Evolutionary conservation across 192 early-diverging fungal genomes (phyloP).

Genomic region (Linnemannia hyalina): DNA sequence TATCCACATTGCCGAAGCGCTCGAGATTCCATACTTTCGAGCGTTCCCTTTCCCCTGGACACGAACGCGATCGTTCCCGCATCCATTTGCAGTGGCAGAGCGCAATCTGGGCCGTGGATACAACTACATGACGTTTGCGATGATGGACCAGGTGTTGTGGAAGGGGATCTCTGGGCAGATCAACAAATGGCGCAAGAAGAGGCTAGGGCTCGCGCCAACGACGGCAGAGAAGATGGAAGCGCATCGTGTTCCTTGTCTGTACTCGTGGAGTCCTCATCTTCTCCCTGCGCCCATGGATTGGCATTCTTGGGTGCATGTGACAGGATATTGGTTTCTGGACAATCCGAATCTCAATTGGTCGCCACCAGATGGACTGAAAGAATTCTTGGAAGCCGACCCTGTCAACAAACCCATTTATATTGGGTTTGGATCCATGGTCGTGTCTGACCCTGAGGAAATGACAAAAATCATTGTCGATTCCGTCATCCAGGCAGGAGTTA

Average conservation of each 20-base stretch:
- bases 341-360: conserved; percentile 69
- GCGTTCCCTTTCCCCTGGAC: conserved; percentile 83
- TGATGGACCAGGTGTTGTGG: conserved; percentile 78
- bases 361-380: conserved; percentile 59
- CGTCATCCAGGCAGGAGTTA: conserved; percentile 66
- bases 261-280: conserved; percentile 67
- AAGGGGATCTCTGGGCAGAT: conserved; percentile 64
- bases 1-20: conserved; percentile 73
- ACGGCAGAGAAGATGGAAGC: conserved; percentile 59
- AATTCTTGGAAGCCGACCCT: conserved; percentile 64
- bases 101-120: conserved; percentile 56
- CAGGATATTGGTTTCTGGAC: conserved; percentile 81
- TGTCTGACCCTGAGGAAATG: conserved; percentile 71
- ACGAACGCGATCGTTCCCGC: conserved; percentile 74
- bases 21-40: conserved; percentile 71
- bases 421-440: conserved; percentile 82
- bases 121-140: conserved; percentile 73
- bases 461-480: conserved; percentile 70
- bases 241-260: conserved; percentile 65
- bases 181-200: conserved; percentile 65
- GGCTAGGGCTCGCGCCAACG: conserved; percentile 57
- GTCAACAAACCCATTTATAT: conserved; percentile 69
- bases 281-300: conserved; percentile 71
- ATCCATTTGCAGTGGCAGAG: conserved; percentile 71
- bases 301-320: conserved; percentile 73